Conservation (phyloP, 2,329 filamentous ascomycete genomes). For the Aureobasidium vineae region DNA sequence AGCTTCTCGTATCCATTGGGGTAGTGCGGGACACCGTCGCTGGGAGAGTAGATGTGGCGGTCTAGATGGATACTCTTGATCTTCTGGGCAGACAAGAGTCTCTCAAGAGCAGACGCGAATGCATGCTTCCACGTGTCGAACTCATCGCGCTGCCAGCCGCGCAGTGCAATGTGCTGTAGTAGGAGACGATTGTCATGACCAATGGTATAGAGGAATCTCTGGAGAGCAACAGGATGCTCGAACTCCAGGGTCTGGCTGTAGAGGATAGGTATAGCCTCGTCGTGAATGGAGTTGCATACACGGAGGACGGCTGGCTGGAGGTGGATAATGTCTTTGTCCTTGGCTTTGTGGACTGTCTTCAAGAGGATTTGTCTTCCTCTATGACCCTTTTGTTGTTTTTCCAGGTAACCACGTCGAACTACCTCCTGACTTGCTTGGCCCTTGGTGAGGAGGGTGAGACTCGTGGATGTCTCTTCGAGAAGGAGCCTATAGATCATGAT, state of each 20-base stretch:
- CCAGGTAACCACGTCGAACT: background rate
- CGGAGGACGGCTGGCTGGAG: background rate
- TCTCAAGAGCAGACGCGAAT: background rate
- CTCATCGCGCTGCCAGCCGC: background rate
- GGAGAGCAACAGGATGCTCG: background rate
- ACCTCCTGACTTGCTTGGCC: background rate
- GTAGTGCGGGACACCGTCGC: background rate
- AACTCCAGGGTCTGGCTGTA: slow-evolving; percentile 9
- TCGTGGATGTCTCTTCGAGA: background rate
- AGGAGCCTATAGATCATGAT: slow-evolving; percentile 12
- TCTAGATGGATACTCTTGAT: background rate
- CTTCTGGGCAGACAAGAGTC: background rate
- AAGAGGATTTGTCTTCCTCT: background rate
- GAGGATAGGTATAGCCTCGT: background rate
- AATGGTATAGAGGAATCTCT: background rate
- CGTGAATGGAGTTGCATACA: background rate
- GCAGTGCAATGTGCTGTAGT: background rate
- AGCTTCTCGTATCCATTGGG: background rate
- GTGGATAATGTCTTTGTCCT: background rate
- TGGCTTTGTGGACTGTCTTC: background rate
- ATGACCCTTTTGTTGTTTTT: background rate
- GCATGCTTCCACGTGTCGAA: background rate
- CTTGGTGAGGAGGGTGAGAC: background rate
- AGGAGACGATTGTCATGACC: background rate
- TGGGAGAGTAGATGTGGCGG: background rate